Conservation (phyloP, 306 rosid genomes). For the Sicyos edulis region DNA sequence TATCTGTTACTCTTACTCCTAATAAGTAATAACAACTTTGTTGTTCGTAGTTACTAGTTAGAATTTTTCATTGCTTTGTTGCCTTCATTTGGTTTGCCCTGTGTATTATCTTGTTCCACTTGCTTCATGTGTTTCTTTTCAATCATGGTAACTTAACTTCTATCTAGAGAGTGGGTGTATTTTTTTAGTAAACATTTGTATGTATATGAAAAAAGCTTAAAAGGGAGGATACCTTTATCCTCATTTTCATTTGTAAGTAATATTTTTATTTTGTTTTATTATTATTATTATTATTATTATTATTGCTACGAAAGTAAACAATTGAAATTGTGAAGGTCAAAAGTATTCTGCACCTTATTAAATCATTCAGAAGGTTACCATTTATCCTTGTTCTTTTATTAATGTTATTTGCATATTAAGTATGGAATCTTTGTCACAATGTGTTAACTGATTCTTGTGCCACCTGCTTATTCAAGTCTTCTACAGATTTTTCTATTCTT, state of each 20-base stretch:
- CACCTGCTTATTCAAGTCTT: background rate
- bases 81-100: slow-evolving; percentile 7
- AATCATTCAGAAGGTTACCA: too few relatives aligned
- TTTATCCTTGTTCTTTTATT: background rate
- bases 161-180: background rate
- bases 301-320: background rate
- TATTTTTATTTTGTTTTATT: background rate
- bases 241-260: slow-evolving; percentile 12
- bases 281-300: background rate
- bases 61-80: background rate
- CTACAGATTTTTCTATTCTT: background rate
- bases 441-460: background rate
- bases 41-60: background rate
- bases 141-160: background rate
- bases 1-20: background rate
- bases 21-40: background rate
- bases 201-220: background rate
- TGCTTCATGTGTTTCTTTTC: background rate
- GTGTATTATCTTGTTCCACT: background rate
- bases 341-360: background rate
- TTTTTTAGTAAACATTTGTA: background rate
- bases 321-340: background rate
- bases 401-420: background rate
- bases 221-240: background rate
- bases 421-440: background rate